Base-by-base conservation (phyloP, 495 filamentous ascomycete genomes). In the Clavariopsis aquatica region DNA sequence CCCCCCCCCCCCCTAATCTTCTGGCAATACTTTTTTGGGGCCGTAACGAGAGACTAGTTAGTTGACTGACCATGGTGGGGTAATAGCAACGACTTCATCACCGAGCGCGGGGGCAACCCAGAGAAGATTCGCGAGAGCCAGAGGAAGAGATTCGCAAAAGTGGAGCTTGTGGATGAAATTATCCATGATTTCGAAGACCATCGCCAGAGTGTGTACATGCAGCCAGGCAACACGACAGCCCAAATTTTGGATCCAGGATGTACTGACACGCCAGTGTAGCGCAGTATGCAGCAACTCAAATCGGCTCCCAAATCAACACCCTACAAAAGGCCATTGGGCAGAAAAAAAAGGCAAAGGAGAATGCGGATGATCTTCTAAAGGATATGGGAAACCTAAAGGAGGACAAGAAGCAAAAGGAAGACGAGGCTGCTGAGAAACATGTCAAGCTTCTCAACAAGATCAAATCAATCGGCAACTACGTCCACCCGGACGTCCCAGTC, bases 281-380 rank as follows among this genome's bases (percentile, higher is more conserved):
- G 27, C 84, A 89, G 61, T 98, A 97, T 75, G 84, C 83, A 29
- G 89, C 88, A 19, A 88, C 85, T 22, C 89, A 94, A 69, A 85
- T 95, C 60, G 85, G 85, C 60, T 84, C 86, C 68, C 22, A 86
- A 88, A 78, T 96, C 74, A 98, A 98, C 77, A 85, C 82, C 12
- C 81, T 90, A 19, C 90, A 94, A 72, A 96, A 95, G 77, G 83
- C 92, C 72, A 96, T 98, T 72, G 92, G 89, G 19, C 80, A 82
- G 64, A 96, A 93, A 82, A 96, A 96, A 79, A 98, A 96, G 88
- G 89, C 88, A 49, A 96, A 95, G 76, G 92, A 96, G 77, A 85
- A 92, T 75, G 89, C 89, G 17, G 83, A 80, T 65, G 86, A 88
- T 15, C 76, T 96, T 65, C 75, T 98, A 69, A 75, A 82, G 68